Conservation (phyloP, 2,329 filamentous ascomycete genomes). For the Xylariaceae sp. region DNA sequence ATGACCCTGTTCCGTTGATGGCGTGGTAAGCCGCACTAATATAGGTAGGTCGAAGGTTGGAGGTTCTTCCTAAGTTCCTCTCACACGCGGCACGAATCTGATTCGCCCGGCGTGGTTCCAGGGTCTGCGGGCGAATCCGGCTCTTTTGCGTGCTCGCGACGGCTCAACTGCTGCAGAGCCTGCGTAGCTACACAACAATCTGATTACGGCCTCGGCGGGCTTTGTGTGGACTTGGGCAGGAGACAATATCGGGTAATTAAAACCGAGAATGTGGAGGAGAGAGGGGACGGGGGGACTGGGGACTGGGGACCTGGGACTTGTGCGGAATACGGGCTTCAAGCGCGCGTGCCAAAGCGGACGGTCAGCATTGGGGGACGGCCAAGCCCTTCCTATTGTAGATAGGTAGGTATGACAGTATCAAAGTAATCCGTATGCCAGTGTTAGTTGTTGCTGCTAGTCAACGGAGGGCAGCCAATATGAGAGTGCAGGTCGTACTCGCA, state of each 20-base stretch:
- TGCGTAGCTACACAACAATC: neutral
- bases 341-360: slow-evolving; percentile 7
- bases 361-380: neutral
- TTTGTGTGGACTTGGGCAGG: neutral
- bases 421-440: too few species aligned
- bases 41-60: slow-evolving; percentile 22
- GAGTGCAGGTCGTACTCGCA: neutral
- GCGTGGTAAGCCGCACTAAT: slow-evolving; percentile 39
- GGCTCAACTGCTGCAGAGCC: neutral
- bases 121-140: slow-evolving; percentile 15
- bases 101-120: slow-evolving; percentile 18
- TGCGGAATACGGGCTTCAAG: slow-evolving; percentile 1
- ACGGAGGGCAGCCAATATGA: slow-evolving; percentile 1
- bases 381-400: neutral
- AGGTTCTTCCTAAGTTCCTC: slow-evolving; percentile 8
- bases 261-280: neutral
- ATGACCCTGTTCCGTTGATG: slow-evolving; percentile 37
- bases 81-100: slow-evolving; percentile 14
- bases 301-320: neutral
- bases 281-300: neutral
- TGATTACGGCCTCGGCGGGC: neutral
- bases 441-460: too few species aligned
- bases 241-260: neutral
- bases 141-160: slow-evolving; percentile 3
- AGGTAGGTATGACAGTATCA: slow-evolving; percentile 1